Conservation (phyloP, 768 basidiomycete genomes). For the Tubosaeta sp. region DNA sequence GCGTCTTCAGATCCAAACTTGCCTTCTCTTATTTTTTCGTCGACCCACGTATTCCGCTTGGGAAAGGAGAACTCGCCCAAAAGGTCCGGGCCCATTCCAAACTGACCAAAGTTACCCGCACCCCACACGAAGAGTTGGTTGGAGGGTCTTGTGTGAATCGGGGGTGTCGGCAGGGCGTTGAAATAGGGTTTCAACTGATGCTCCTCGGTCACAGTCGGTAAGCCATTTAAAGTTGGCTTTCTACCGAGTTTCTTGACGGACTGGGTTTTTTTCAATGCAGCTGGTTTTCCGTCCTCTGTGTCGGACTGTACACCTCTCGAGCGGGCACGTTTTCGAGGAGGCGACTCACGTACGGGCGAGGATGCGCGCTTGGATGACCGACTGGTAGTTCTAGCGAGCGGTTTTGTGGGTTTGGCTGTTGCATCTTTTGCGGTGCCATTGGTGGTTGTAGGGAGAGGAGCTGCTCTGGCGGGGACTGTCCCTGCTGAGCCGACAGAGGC, state of each 20-base stretch:
- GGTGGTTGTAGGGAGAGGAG: conserved; percentile 23
- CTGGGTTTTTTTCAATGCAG: conserved; percentile 23
- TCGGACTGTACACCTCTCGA: conserved; percentile 36
- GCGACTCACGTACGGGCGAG: conserved; percentile 44
- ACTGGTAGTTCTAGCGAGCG: conserved; percentile 18
- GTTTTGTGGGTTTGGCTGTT: conserved; percentile 32
- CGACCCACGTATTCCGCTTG: conserved; percentile 71
- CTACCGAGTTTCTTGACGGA: conserved; percentile 26
- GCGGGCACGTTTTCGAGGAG: conserved; percentile 45
- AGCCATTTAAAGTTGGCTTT: conserved; percentile 30
- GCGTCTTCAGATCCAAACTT: conserved; percentile 66
- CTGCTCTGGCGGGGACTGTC: conserved; percentile 23
- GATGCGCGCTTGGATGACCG: conserved; percentile 45
- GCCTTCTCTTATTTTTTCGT: conserved; percentile 68
- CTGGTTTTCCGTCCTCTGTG: conserved; percentile 37
- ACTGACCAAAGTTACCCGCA: conserved; percentile 91
- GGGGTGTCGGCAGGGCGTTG: conserved; percentile 60
- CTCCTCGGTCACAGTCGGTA: conserved; percentile 28
- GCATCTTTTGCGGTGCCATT: conserved; percentile 32
- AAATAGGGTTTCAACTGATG: conserved; percentile 53
- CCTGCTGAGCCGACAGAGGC: conserved; percentile 41
- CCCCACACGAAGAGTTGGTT: conserved; percentile 84
- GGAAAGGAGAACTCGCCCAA: conserved; percentile 75
- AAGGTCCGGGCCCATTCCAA: conserved; percentile 79
- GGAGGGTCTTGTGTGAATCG: conserved; percentile 56